Percentiles rank a stretch among this genome's conserved stretches.
Evolutionary conservation across 306 rosid genomes (phyloP).

Genomic region (Pterocarpus santalinus): DNA sequence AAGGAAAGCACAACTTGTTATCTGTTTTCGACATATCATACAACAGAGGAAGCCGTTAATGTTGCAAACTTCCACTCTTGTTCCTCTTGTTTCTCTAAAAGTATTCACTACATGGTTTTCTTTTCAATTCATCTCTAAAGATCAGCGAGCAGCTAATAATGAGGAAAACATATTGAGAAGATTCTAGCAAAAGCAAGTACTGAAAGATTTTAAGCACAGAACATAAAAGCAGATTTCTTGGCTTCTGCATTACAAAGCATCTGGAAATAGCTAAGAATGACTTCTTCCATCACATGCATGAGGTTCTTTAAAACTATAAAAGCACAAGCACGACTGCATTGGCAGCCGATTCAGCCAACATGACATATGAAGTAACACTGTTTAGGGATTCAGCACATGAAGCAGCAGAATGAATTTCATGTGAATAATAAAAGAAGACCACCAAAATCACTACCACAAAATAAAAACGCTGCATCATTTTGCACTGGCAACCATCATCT

Average conservation of each 20-base stretch:
- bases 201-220: background rate
- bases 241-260: constrained; percentile 21
- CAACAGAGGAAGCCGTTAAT: constrained; percentile 11
- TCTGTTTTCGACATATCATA: background rate
- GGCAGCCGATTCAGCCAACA: background rate
- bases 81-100: background rate
- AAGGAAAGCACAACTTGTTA: background rate
- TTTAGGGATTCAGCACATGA: background rate
- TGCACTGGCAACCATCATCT: background rate
- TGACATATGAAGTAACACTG: constrained; percentile 5
- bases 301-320: background rate
- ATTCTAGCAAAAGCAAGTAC: background rate
- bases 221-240: background rate
- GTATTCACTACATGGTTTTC: constrained; percentile 16
- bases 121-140: constrained; percentile 26
- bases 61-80: constrained; percentile 6
- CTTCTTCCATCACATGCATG: background rate
- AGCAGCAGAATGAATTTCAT: constrained; percentile 19
- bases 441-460: background rate
- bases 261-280: constrained; percentile 25
- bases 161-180: background rate
- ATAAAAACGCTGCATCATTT: background rate
- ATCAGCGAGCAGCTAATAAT: background rate
- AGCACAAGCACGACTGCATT: background rate
- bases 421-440: background rate